Base-by-base conservation (phyloP, 768 basidiomycete species). In the Megacollybia marginata region DNA sequence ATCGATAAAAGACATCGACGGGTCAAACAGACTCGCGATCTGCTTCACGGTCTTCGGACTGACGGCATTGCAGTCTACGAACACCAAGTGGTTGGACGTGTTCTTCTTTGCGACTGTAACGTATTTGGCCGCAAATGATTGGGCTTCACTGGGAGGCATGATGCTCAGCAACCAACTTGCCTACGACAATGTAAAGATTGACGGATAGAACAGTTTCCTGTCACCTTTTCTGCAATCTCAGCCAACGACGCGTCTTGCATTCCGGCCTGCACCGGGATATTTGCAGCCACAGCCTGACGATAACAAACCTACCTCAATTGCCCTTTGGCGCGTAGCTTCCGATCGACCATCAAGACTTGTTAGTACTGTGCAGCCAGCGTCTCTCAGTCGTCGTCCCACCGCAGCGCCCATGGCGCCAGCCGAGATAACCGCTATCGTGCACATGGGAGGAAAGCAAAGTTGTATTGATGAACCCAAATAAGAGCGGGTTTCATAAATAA, bases 321-420 rank as follows among this genome's bases (percentile, higher is more conserved):
- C 80, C 8, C 79, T 71, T 52, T 62, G 62, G n/a, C 66, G 65
- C 1, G 80, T 76, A 28, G 64, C 69, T 48, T 72, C 69, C 2
- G 79, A 82, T 38, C 81, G 75, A 32, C 73, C 74, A 23, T 74
- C 69, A 40, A 83, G 64, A 54, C 71, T 72, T 10, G 80, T 82
- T 52, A 81, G 71, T 19, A 81, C 78, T 5, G 68, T 73, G 56
- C 72, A 73, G 23, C 79, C 75, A n/a, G 69, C 65, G 18, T 63
- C 56, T 1, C 68, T 67, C 33, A 83, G 66, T 23, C 68, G 71
- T 32, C 62, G 68, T 15, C 70, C 81, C 31, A 84, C 73, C 16
- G 69, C 80, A 5, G 79, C 65, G 23, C 80, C 81, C 83, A 82
- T 84, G 2, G 70, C 72, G 15, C 81, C 80, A 9, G 79, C 71